Evolutionary conservation across 352 stramenopile species (phyloP).

Genomic region (Phytophthora pinifolia): DNA sequence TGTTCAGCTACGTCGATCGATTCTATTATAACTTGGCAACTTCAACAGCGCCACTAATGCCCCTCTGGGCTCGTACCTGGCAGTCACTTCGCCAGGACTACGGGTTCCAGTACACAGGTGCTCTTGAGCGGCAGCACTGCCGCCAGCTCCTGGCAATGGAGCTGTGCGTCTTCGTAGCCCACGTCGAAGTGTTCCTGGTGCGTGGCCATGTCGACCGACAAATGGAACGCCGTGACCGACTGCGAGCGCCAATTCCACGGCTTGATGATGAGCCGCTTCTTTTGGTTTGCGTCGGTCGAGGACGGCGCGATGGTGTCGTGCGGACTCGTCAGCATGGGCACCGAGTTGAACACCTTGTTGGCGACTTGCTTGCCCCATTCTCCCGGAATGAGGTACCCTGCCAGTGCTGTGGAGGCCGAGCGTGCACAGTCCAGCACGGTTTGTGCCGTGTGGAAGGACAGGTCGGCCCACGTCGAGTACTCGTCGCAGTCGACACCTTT

Average conservation of each 20-base stretch:
- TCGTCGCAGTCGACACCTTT: constrained; percentile 60
- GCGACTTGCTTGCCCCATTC: constrained; percentile 45
- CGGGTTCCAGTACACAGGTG: neutral
- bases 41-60: too few species aligned
- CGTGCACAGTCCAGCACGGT: constrained; percentile 43
- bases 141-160: constrained; percentile 51
- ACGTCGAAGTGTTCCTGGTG: constrained; percentile 61
- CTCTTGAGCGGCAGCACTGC: constrained; percentile 39
- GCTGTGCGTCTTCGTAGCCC: constrained; percentile 60
- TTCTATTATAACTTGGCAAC: too few species aligned
- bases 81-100: constrained; percentile 13
- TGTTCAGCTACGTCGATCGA: too few species aligned
- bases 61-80: constrained; percentile 14
- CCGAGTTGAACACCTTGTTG: constrained; percentile 43
- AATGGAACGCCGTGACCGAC: constrained; percentile 50
- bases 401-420: constrained; percentile 36
- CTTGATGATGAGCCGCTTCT: constrained; percentile 51
- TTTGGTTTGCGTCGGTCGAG: constrained; percentile 2
- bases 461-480: constrained; percentile 59
- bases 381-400: constrained; percentile 40
- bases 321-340: constrained; percentile 46
- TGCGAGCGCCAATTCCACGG: constrained; percentile 68
- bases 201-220: constrained; percentile 50
- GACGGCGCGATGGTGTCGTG: constrained; percentile 49
- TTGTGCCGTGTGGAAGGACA: constrained; percentile 57